Percentiles rank a stretch among this genome's conserved stretches.
These are phyloP conservation scores for Pyrrhoderma lamaoense DNA, from an alignment of 1,284 basidiomycete genomes.

Conservation along the genomic window DNA sequence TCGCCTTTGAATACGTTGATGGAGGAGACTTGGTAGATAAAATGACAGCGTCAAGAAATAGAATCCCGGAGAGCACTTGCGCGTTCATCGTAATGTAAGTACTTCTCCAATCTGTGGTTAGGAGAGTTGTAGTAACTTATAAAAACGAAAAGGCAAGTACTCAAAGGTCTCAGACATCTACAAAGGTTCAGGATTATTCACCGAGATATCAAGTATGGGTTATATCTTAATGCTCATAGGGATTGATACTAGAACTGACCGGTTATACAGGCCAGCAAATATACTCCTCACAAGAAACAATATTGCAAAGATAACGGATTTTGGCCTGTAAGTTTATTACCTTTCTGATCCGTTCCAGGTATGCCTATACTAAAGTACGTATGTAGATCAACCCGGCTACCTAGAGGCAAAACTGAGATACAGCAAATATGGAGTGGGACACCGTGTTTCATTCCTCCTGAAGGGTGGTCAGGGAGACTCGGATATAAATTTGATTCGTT, in stretches of 20 bases:
- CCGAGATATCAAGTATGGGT: slow-evolving; percentile 2
- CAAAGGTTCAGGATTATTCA: neutral
- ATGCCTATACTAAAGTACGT: too few relatives aligned
- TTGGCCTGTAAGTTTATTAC: neutral
- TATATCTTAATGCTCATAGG: neutral
- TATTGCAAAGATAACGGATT: neutral
- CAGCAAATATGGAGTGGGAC: neutral
- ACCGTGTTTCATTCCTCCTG: neutral
- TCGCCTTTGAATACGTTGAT: neutral
- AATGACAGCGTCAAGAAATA: neutral
- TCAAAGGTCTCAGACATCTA: neutral
- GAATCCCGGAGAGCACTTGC: neutral
- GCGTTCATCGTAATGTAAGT: neutral
- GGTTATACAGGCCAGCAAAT: neutral
- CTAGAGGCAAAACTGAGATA: too few relatives aligned
- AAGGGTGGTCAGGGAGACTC: neutral
- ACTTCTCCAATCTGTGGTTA: too few relatives aligned
- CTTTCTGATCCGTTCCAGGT: neutral
- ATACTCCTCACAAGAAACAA: neutral
- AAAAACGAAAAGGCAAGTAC: neutral
- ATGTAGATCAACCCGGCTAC: too few relatives aligned
- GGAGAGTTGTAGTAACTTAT: too few relatives aligned
- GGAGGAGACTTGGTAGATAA: neutral
- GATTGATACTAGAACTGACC: too few relatives aligned
- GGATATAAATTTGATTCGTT: too few relatives aligned